Evolutionary conservation across 2,329 filamentous ascomycete species (phyloP).

Genomic region (Aspergillus fumigatiaffinis): DNA sequence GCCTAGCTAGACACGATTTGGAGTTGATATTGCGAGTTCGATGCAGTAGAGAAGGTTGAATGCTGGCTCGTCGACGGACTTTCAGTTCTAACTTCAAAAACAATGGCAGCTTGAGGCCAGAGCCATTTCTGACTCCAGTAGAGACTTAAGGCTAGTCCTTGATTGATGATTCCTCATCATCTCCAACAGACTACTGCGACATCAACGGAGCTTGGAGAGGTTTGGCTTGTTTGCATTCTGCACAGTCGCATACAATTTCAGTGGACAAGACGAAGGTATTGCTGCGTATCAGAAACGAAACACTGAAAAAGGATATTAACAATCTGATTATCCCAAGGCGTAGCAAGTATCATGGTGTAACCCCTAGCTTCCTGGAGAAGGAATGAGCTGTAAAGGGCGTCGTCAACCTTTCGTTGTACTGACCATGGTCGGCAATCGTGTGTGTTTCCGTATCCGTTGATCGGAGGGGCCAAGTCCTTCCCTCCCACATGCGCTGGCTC

Average conservation of each 20-base stretch:
- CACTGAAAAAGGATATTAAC: background rate
- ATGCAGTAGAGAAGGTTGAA: background rate
- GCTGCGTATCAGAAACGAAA: background rate
- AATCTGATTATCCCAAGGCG: background rate
- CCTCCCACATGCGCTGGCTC: constrained; percentile 4
- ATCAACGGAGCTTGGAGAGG: background rate
- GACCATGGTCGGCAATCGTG: background rate
- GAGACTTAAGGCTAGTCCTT: background rate
- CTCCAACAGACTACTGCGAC: background rate
- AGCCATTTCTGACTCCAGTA: background rate
- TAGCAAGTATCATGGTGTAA: background rate
- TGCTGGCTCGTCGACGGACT: background rate
- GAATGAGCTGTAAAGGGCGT: background rate
- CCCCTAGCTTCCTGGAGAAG: no score
- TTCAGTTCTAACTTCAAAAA: background rate
- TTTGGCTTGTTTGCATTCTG: constrained; percentile 1
- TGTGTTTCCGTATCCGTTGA: constrained; percentile 2
- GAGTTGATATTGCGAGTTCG: background rate
- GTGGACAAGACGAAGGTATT: background rate
- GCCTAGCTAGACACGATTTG: background rate
- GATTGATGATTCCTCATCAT: background rate
- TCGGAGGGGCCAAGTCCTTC: constrained; percentile 3
- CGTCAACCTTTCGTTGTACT: background rate
- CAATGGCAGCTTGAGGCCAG: background rate
- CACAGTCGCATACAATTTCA: no score